Percentiles rank a stretch among this genome's conserved stretches.
Evolutionary conservation across 116 monocot species (phyloP).

Genomic region (Thalassia testudinum): DNA sequence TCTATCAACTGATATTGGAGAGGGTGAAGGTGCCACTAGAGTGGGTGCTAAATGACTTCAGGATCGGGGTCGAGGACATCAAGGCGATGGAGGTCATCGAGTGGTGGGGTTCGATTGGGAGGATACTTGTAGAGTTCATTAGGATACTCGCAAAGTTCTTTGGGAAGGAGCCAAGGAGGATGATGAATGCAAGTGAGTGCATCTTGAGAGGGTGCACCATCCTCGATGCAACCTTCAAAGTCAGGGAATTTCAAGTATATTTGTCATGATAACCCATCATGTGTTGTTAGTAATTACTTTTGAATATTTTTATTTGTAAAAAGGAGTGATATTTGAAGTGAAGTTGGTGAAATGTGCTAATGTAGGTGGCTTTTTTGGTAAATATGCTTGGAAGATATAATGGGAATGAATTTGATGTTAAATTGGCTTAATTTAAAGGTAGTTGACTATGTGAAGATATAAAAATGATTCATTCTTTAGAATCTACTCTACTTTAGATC

Average conservation of each 20-base stretch:
- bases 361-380: too few relatives aligned
- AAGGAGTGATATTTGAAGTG: too few relatives aligned
- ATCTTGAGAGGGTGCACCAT: conserved; percentile 74
- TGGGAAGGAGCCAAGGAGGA: conserved; percentile 44
- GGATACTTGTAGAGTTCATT: conserved; percentile 46
- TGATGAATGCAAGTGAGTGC: conserved; percentile 82
- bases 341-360: too few relatives aligned
- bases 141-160: conserved; percentile 52
- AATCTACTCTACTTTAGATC: too few relatives aligned
- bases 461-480: too few relatives aligned
- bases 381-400: too few relatives aligned
- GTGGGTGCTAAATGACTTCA: conserved; percentile 35
- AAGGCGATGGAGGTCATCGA: conserved; percentile 73
- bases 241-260: conserved; percentile 29
- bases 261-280: too few relatives aligned
- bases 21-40: conserved; percentile 44
- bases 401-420: too few relatives aligned
- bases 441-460: too few relatives aligned
- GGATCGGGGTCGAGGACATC: conserved; percentile 25
- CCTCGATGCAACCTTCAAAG: conserved; percentile 17
- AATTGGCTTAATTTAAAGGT: too few relatives aligned
- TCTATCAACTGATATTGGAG: conserved; percentile 39
- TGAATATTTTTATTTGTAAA: too few relatives aligned
- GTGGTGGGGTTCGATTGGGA: conserved; percentile 19
- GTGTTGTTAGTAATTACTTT: too few relatives aligned